These are phyloP conservation scores for Hypholoma sublateritium DNA, from an alignment of 768 basidiomycete genomes.

Conservation along the genomic window DNA sequence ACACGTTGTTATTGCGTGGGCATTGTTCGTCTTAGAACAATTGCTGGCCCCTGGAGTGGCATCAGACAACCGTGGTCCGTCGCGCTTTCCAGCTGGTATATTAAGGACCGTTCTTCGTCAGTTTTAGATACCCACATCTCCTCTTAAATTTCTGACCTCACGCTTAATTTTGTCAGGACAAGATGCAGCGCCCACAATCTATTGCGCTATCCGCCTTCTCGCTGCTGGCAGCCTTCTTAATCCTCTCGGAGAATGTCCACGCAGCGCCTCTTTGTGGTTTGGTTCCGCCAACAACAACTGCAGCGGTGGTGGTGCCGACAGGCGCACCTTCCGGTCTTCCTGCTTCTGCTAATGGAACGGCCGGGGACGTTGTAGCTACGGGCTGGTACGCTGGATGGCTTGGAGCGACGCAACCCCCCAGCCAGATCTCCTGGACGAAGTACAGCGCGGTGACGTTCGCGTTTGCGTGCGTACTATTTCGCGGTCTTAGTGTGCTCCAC, in stretches of 20 bases:
- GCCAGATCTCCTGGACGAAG: constrained; percentile 51
- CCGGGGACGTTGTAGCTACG: constrained; percentile 39
- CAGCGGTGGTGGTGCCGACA: not conserved
- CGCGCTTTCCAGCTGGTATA: not conserved
- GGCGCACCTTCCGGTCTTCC: not conserved
- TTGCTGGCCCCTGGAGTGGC: not conserved
- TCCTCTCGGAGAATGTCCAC: constrained; percentile 5
- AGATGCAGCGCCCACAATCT: not conserved
- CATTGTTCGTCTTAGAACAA: not conserved
- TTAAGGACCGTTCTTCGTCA: not conserved
- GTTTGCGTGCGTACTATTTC: constrained; percentile 39
- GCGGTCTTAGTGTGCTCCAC: not conserved
- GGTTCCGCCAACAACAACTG: constrained; percentile 23
- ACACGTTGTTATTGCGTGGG: not conserved
- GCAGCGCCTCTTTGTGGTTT: constrained; percentile 28
- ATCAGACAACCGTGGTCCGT: not conserved
- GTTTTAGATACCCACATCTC: not conserved
- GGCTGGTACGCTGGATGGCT: constrained; percentile 63
- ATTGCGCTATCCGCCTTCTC: constrained; percentile 2
- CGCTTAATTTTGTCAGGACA: not conserved
- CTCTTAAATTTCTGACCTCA: not conserved
- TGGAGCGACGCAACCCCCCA: constrained; percentile 36
- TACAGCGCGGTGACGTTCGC: constrained; percentile 50
- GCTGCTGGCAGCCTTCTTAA: constrained; percentile 28
- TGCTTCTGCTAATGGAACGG: constrained; percentile 1